Conservation (phyloP, 768 basidiomycete genomes). For the Trametopsis cervina region DNA sequence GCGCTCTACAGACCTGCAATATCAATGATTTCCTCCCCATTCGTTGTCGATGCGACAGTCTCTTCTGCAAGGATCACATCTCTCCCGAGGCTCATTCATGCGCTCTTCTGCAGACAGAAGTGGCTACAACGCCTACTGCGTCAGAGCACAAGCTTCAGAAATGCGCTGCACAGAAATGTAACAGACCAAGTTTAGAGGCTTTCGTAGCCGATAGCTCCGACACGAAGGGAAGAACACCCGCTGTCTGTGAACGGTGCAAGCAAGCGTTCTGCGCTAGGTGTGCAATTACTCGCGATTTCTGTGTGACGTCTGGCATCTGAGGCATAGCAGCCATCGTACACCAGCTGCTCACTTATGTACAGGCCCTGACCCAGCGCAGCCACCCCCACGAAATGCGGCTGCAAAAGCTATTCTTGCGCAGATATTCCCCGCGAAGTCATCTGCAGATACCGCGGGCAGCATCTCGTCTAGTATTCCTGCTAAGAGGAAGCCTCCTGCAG, state of each 20-base stretch:
- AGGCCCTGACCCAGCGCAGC: constrained; percentile 12
- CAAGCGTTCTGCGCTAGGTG: constrained; percentile 62
- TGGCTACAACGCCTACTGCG: not conserved
- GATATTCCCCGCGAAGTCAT: constrained; percentile 33
- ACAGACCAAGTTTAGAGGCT: constrained; percentile 45
- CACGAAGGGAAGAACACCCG: constrained; percentile 21
- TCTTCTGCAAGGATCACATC: constrained; percentile 63
- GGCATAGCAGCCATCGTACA: constrained; percentile 53
- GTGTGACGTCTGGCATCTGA: not conserved
- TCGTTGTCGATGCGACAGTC: constrained; percentile 48
- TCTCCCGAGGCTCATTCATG: constrained; percentile 57
- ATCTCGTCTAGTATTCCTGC: constrained; percentile 5
- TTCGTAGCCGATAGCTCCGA: constrained; percentile 26
- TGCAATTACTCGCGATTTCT: too few species aligned
- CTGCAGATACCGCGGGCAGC: constrained; percentile 12
- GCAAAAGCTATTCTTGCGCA: constrained; percentile 50
- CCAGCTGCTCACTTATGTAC: constrained; percentile 54
- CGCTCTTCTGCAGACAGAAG: constrained; percentile 14
- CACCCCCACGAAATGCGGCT: constrained; percentile 32
- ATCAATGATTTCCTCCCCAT: constrained; percentile 75
- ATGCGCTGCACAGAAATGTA: constrained; percentile 47
- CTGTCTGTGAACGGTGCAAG: constrained; percentile 45
- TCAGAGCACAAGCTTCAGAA: constrained; percentile 31
- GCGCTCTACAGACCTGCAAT: constrained; percentile 53
- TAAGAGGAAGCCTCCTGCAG: constrained; percentile 7